Evolutionary conservation across 1,284 basidiomycete species (phyloP), one percentile per base, ranked within the genome.

Genomic region (Tremellales sp.): DNA sequence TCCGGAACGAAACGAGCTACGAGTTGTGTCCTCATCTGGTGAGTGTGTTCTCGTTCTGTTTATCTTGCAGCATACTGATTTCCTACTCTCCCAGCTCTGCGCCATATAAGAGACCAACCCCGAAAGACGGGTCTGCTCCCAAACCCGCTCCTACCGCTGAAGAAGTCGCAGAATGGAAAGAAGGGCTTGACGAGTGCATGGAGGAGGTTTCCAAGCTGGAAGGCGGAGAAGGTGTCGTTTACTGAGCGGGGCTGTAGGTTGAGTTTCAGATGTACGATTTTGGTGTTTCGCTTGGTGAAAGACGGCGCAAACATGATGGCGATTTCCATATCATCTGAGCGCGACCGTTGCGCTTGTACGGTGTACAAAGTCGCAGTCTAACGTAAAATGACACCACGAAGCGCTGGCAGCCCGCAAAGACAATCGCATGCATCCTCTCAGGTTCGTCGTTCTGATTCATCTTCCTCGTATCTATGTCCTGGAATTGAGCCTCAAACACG

Each of bases 1-100:
- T 92, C 90, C 65, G 86, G 89, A 43, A 99, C 95, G 40, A 99
- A 99, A 76, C 83, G 95, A 61, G 94, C 95, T 33, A 99, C 95
- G 37, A 93, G 89, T 62, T 97, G 92, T 73, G 92, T 99, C 12
- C 90, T 99, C 83, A 80, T 98, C 52, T 69, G 69, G 66, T 71
- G 48, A 53, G 67, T 63, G 4, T 21, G 26, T 22, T 24, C 61
- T 29, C 65, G 62, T 12, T 53, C 58, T 16, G 63, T 63, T 32
- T 13, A n/a, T 31, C 3, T 37, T 18, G 3, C 13, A 32, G 6
- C 32, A 37, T 13, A 25, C 62, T 53, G 61, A 81, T 61, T 85
- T 83, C 55, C 66, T 72, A 44, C 37, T 36, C 3, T 34, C 34
- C 8, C 59, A 72, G 70, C 51, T 60, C 70, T 3, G 55, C 62